These are phyloP conservation scores for Penicillium mononematosum DNA, from an alignment of 495 filamentous ascomycete species.

Conservation along the genomic window DNA sequence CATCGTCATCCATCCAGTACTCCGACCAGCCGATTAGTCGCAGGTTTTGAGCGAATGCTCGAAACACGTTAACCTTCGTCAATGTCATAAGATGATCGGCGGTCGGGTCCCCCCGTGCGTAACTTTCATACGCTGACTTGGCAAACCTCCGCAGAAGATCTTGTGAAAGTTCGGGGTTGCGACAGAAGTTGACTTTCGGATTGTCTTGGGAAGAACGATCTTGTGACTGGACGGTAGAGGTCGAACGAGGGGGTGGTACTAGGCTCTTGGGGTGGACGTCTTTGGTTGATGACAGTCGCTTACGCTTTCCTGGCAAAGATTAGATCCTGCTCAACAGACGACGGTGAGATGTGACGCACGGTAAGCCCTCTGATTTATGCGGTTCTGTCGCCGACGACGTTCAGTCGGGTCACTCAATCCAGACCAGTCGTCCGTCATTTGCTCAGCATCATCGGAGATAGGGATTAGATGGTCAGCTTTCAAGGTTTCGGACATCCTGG, in stretches of 20 bases:
- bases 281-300: conserved; percentile 13
- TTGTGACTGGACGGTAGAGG: conserved; percentile 7
- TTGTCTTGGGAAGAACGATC: neutral
- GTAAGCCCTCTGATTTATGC: conserved; percentile 44
- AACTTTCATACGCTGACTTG: conserved; percentile 31
- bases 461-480: neutral
- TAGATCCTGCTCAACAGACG: neutral
- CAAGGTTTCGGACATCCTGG: neutral
- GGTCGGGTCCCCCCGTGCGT: conserved; percentile 31
- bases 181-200: neutral
- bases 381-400: conserved; percentile 43
- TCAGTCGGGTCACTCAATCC: conserved; percentile 39
- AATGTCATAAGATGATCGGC: conserved; percentile 44
- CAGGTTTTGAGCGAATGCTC: conserved; percentile 31
- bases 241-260: conserved; percentile 4
- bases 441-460: neutral
- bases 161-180: neutral
- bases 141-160: conserved; percentile 27
- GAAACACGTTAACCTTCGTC: conserved; percentile 44
- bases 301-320: conserved; percentile 15
- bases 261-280: conserved; percentile 22
- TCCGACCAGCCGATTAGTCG: conserved; percentile 16
- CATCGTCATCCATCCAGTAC: conserved; percentile 35
- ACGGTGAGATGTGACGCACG: conserved; percentile 26
- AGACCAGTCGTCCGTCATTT: conserved; percentile 37